Evolutionary conservation across 805 yeast species (phyloP), one percentile per base, ranked within the genome.

Genomic region (Hanseniaspora thailandica): DNA sequence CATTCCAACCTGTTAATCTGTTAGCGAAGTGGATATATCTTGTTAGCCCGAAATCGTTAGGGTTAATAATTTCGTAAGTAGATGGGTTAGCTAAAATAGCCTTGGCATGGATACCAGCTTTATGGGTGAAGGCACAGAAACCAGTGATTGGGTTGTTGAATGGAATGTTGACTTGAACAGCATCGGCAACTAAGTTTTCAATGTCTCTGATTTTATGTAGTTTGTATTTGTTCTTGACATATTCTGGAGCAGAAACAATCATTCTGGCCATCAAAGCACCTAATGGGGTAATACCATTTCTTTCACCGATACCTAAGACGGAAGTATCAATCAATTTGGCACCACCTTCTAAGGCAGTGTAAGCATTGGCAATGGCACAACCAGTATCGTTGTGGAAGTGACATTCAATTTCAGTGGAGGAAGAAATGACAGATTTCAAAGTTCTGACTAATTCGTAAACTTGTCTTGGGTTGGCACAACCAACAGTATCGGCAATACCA

Each of bases 371-470:
- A 72, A 90, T 87, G 59, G 98, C 96, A 75, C 97, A 93, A 58
- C 98, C 98, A 33, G 98, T 90, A 70, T 90, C 98, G 69, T 90
- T 86, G 74, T 90, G 98, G 86, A 90, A 93, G 70, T 90, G 98
- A 69, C 96, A 86, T 74, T 90, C 98, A 63, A 90, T 89, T 68
- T 90, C 98, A 75, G 97, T 90, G 35, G 86, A 82, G 75, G 97
- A 90, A 35, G 86, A 82, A 47, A 90, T 97, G 48, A 90, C 96
- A 13, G 89, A 81, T 71, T 82, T 86, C 69, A 90, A 80, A 43
- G 98, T 93, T 66, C 94, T 82, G 58, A 90, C 93, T 62, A 90
- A 79, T 73, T 90, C 98, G 70, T 90, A 90, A 56, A 90, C 98
- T 72, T 93, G 97, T 73, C 98, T 82, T 63, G 98, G 98, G 75